Percentiles rank a stretch among this genome's conserved stretches.
Conservation (phyloP, 768 basidiomycete genomes). For the Serendipita indica region DNA sequence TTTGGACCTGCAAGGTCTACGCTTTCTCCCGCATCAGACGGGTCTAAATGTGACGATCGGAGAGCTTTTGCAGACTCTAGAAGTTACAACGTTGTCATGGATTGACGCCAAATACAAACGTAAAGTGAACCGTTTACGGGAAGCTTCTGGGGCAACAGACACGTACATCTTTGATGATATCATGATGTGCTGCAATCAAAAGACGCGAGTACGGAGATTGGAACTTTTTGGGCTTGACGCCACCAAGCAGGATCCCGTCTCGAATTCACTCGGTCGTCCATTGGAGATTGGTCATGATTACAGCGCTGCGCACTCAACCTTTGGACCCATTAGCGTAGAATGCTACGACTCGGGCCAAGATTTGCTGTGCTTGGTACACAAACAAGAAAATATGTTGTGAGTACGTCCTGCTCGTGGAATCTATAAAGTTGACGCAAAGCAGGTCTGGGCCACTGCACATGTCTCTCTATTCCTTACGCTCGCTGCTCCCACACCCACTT, state of each 20-base stretch:
- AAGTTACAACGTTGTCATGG: constrained; percentile 5
- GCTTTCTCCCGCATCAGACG: not conserved
- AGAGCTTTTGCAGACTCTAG: not conserved
- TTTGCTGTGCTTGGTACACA: not conserved
- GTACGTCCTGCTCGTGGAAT: not conserved
- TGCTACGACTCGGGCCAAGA: constrained; percentile 7
- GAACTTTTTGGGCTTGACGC: not conserved
- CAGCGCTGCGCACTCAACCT: not conserved
- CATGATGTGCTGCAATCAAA: not conserved
- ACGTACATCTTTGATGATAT: not conserved
- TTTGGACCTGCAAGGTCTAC: not conserved
- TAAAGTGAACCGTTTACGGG: not conserved
- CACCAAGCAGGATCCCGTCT: not conserved
- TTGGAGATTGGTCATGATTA: not conserved
- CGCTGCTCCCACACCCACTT: not conserved
- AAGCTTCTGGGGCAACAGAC: not conserved
- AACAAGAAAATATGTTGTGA: not conserved
- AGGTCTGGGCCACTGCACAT: not conserved
- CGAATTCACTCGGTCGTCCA: too few relatives aligned
- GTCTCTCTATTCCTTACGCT: not conserved
- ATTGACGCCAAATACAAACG: not conserved
- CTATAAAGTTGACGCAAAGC: not conserved
- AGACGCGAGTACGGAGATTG: not conserved
- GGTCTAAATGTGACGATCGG: not conserved
- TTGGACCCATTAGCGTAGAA: constrained; percentile 2